phyloP scores from a whole-genome alignment of 2,329 filamentous ascomycete species.

The Fusarium veterinarium region DNA sequence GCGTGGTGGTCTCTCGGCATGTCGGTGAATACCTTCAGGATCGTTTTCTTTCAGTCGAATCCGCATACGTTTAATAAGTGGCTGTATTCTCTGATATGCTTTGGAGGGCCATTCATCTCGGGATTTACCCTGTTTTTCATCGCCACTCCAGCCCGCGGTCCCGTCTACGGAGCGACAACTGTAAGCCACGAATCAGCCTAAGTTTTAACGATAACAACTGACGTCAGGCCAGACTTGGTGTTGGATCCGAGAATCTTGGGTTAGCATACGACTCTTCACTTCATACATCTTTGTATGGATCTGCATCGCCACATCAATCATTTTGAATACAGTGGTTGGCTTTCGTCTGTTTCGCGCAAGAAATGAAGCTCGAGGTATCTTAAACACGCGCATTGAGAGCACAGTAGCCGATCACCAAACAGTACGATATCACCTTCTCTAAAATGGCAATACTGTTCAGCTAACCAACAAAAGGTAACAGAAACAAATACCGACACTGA shows the following conservation, averaged over 20 bases:
- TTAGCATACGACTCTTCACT: background rate
- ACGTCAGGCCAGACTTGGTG: background rate
- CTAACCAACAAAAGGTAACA: background rate
- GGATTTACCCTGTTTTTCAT: background rate
- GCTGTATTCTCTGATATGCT: background rate
- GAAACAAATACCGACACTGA: background rate
- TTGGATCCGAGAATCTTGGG: background rate
- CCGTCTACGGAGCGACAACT: background rate
- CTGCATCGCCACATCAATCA: background rate
- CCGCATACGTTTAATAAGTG: background rate
- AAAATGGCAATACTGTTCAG: fast-evolving
- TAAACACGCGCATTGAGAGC: background rate
- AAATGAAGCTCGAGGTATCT: background rate
- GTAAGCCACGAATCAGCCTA: fast-evolving
- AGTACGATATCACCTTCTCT: background rate
- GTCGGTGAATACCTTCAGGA: background rate
- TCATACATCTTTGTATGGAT: background rate
- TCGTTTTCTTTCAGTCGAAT: background rate
- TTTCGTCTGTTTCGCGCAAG: background rate
- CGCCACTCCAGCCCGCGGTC: background rate
- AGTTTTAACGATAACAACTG: background rate
- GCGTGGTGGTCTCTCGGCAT: conserved; percentile 1
- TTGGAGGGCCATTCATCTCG: background rate
- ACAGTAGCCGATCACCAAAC: background rate
- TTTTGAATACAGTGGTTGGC: background rate